Conservation (phyloP, 441 rosid genomes). For the Viola pubescens region DNA sequence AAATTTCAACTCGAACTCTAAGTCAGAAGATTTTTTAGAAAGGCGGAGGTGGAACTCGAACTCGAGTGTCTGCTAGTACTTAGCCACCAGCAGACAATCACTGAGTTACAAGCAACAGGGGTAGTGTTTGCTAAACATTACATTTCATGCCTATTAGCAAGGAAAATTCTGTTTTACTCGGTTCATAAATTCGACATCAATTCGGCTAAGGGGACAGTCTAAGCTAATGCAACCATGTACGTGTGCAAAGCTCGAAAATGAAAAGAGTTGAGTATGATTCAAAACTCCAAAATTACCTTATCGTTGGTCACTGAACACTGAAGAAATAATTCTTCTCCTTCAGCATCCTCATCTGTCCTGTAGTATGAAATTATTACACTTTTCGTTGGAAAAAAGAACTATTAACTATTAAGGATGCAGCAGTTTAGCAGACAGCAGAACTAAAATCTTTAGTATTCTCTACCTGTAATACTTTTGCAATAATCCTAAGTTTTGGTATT, state of each 20-base stretch:
- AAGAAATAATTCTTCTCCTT: constrained; percentile 40
- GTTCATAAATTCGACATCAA: too few relatives aligned
- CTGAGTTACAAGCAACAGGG: too few relatives aligned
- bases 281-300: constrained; percentile 22
- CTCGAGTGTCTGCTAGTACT: too few relatives aligned
- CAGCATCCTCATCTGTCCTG: constrained; percentile 50
- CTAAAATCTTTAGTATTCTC: neutral
- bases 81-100: too few relatives aligned
- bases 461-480: constrained; percentile 60
- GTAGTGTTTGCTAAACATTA: too few relatives aligned
- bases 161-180: too few relatives aligned
- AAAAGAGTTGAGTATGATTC: neutral
- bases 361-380: constrained; percentile 13
- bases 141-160: too few relatives aligned
- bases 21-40: too few relatives aligned
- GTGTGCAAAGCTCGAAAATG: neutral
- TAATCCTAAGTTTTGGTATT: constrained; percentile 39
- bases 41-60: too few relatives aligned
- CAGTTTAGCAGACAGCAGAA: neutral
- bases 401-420: neutral
- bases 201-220: too few relatives aligned
- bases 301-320: constrained; percentile 20
- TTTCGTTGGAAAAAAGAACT: neutral
- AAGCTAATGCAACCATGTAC: too few relatives aligned
- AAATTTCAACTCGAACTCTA: too few relatives aligned